Percentiles rank a stretch among this genome's conserved stretches.
phyloP scores from a whole-genome alignment of 2,329 filamentous ascomycete species.

The Ascochyta clinopodiicola region DNA sequence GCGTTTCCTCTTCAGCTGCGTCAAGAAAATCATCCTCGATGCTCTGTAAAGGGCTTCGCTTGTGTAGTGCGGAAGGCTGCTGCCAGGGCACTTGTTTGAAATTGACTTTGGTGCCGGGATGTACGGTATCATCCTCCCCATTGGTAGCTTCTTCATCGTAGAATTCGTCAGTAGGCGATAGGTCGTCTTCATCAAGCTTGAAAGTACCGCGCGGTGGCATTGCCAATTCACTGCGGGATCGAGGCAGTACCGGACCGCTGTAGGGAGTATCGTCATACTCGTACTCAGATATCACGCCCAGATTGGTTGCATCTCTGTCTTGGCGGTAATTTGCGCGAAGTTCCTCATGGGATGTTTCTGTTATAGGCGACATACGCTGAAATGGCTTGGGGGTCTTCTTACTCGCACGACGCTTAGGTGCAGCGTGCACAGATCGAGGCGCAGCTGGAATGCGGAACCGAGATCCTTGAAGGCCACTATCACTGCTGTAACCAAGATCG shows the following conservation, averaged over 20 bases:
- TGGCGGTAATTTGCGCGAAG: conserved; percentile 15
- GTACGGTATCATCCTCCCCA: neutral
- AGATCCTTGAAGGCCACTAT: conserved; percentile 7
- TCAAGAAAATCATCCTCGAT: conserved; percentile 34
- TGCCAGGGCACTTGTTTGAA: conserved; percentile 1
- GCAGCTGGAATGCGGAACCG: conserved; percentile 1
- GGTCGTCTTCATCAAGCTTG: conserved; percentile 18
- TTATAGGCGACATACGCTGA: conserved; percentile 34
- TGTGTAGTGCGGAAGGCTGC: neutral
- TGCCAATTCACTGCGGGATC: conserved; percentile 2
- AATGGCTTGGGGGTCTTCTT: conserved; percentile 25
- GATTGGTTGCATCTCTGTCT: conserved; percentile 19
- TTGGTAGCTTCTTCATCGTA: neutral
- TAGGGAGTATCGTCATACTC: conserved; percentile 3
- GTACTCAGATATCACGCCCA: conserved; percentile 30
- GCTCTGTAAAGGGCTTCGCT: conserved; percentile 30
- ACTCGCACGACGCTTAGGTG: conserved; percentile 12
- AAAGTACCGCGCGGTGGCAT: conserved; percentile 1
- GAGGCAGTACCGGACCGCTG: conserved; percentile 3
- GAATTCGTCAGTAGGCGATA: conserved; percentile 18
- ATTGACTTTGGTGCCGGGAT: conserved; percentile 13
- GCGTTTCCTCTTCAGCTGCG: conserved; percentile 18
- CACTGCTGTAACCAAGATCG: conserved; percentile 17
- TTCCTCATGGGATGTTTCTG: conserved; percentile 30
- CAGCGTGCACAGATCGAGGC: conserved; percentile 3